Evolutionary conservation across 1,284 basidiomycete genomes (phyloP).

Genomic region (Cutaneotrichosporon cavernicola): DNA sequence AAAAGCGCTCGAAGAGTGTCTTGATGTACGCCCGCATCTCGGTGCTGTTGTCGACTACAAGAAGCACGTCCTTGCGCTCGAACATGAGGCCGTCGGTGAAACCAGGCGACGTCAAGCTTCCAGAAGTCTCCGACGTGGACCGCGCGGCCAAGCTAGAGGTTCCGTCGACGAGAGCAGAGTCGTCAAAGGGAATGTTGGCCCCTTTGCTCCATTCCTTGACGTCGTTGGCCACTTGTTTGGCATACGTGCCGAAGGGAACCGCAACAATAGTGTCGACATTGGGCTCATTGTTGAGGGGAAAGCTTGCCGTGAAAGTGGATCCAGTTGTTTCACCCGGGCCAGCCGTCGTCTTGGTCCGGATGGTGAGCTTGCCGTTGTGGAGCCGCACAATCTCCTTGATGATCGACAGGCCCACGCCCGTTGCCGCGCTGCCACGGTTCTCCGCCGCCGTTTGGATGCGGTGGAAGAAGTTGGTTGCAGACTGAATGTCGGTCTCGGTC

Average conservation of each 20-base stretch:
- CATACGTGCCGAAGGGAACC: conserved; percentile 25
- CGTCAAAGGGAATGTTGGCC: neutral
- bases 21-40: conserved; percentile 50
- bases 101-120: neutral
- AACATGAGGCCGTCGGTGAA: conserved; percentile 38
- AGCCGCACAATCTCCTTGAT: conserved; percentile 52
- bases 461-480: conserved; percentile 39
- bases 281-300: conserved; percentile 20
- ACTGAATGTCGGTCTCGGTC: conserved; percentile 31
- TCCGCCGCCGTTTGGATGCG: conserved; percentile 31
- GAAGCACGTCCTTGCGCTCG: conserved; percentile 32
- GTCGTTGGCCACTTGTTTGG: conserved; percentile 8
- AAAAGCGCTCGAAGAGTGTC: conserved; percentile 45
- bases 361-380: conserved; percentile 52
- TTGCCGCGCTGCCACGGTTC: conserved; percentile 17
- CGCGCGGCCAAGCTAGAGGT: neutral
- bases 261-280: neutral
- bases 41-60: conserved; percentile 38
- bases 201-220: conserved; percentile 10
- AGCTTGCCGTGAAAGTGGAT: conserved; percentile 25
- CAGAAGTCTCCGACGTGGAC: neutral
- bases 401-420: conserved; percentile 28
- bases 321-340: neutral
- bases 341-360: conserved; percentile 22
- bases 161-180: neutral